phyloP scores from a whole-genome alignment of 371 early-diverging fungal species.

The Mortierella sp. region DNA sequence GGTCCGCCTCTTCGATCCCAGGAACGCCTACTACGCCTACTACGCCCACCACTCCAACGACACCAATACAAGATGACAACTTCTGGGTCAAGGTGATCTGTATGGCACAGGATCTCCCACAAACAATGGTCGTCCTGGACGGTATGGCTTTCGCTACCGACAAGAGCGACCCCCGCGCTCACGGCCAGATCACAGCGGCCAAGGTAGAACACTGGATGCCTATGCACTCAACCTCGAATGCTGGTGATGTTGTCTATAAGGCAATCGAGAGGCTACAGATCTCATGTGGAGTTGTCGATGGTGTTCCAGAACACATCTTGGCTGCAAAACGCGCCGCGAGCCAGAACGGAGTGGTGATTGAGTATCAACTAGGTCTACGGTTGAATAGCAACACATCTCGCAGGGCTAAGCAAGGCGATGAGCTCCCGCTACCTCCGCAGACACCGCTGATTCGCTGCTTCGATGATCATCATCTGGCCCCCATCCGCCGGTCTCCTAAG shows the following conservation, averaged over 20 bases:
- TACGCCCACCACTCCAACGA: slow-evolving; percentile 31
- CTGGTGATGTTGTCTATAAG: slow-evolving; percentile 45
- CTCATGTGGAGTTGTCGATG: slow-evolving; percentile 38
- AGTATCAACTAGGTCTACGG: slow-evolving; percentile 39
- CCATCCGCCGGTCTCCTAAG: slow-evolving; percentile 48
- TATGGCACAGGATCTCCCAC: slow-evolving; percentile 27
- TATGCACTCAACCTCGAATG: slow-evolving; percentile 38
- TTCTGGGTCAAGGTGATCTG: slow-evolving; percentile 54
- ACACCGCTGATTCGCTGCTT: slow-evolving; percentile 29
- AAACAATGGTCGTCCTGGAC: slow-evolving; percentile 37
- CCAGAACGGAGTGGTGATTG: slow-evolving; percentile 34
- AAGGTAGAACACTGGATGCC: slow-evolving; percentile 52
- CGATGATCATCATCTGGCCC: slow-evolving; percentile 42
- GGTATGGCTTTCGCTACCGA: slow-evolving; percentile 32
- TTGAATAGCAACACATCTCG: slow-evolving; percentile 24
- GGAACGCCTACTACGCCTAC: slow-evolving; percentile 35
- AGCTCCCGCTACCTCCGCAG: slow-evolving; percentile 33
- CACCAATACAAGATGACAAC: slow-evolving; percentile 34
- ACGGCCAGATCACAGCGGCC: slow-evolving; percentile 28
- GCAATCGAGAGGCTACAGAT: slow-evolving; percentile 32
- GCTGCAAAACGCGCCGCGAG: slow-evolving; percentile 21
- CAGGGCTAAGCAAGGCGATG: slow-evolving; percentile 35
- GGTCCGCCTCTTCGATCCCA: slow-evolving; percentile 55
- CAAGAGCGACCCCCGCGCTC: slow-evolving; percentile 18
- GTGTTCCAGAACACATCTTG: slow-evolving; percentile 32